These are phyloP conservation scores for Aspergillus versicolor DNA, from an alignment of 2,329 filamentous ascomycete genomes.

Conservation along the genomic window DNA sequence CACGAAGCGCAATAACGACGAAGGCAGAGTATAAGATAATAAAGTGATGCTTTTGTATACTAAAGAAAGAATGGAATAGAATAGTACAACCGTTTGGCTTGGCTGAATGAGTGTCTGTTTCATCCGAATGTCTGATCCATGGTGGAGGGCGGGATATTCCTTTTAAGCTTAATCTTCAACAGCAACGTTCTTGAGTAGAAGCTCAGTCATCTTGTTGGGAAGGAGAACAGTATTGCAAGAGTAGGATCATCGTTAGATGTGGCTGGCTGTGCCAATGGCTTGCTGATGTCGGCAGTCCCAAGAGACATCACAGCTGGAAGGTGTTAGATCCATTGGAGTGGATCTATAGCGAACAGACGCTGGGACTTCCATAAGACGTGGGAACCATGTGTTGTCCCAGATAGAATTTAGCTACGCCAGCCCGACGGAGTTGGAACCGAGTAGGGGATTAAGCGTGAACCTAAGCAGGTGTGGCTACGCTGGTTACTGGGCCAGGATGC, in stretches of 20 bases:
- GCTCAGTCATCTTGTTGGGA: conserved; percentile 10
- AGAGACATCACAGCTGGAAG: conserved; percentile 24
- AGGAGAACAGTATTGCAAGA: conserved; percentile 14
- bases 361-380: conserved; percentile 10
- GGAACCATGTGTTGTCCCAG: conserved; percentile 17
- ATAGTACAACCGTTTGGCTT: conserved; percentile 5
- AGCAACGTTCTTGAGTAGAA: conserved; percentile 8
- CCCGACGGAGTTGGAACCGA: not conserved
- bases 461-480: conserved; percentile 19
- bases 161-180: conserved; percentile 22
- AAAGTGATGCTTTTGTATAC: not conserved
- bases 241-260: conserved; percentile 29
- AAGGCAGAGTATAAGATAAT: not conserved
- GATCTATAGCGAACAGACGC: conserved; percentile 20
- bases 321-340: conserved; percentile 29
- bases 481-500: not conserved
- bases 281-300: conserved; percentile 19
- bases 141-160: conserved; percentile 22
- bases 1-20: not conserved
- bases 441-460: conserved; percentile 13
- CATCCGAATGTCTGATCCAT: conserved; percentile 13
- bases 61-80: conserved; percentile 7
- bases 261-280: conserved; percentile 32
- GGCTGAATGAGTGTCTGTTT: conserved; percentile 12
- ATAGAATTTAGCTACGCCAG: conserved; percentile 7